Evolutionary conservation across 805 yeast genomes (phyloP).

Genomic region (Metschnikowia bowlesiae): DNA sequence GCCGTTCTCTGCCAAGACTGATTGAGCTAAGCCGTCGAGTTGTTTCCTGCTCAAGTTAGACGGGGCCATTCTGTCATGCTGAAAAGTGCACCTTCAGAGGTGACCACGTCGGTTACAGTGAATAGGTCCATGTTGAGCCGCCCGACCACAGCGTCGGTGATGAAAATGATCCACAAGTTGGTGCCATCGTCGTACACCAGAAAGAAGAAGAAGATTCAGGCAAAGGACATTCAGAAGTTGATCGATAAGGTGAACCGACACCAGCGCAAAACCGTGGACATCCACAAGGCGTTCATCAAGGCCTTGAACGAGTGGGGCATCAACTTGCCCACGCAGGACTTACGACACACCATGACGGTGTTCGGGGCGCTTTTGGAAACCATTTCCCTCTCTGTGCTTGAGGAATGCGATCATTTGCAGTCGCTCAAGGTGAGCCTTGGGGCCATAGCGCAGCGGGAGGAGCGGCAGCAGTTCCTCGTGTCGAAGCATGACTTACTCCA

Average conservation of each 20-base stretch:
- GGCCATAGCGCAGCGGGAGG: conserved; percentile 49
- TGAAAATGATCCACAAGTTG: conserved; percentile 16
- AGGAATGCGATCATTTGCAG: conserved; percentile 41
- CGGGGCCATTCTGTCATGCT: background rate
- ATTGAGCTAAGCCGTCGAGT: too few species aligned
- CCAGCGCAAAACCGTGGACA: conserved; percentile 28
- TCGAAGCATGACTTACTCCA: conserved; percentile 34
- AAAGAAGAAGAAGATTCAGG: conserved; percentile 5
- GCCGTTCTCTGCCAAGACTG: too few species aligned
- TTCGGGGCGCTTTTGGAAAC: conserved; percentile 12
- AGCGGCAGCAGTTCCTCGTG: conserved; percentile 39
- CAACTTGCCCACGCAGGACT: conserved; percentile 14
- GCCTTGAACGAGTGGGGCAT: conserved; percentile 13
- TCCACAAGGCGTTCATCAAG: conserved; percentile 13
- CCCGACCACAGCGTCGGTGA: conserved; percentile 19
- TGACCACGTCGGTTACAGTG: conserved; percentile 6
- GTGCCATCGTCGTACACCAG: conserved; percentile 7
- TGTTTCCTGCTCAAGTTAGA: too few species aligned
- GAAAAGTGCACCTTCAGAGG: background rate
- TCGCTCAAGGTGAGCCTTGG: conserved; percentile 39
- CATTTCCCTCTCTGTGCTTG: conserved; percentile 20
- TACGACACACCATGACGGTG: conserved; percentile 10
- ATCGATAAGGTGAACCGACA: conserved; percentile 28
- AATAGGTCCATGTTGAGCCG: conserved; percentile 6
- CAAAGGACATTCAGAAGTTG: conserved; percentile 14